Percentiles rank a stretch among this genome's conserved stretches.
phyloP scores from a whole-genome alignment of 164 flowering plant genomes.

The Echeveria elegans region DNA sequence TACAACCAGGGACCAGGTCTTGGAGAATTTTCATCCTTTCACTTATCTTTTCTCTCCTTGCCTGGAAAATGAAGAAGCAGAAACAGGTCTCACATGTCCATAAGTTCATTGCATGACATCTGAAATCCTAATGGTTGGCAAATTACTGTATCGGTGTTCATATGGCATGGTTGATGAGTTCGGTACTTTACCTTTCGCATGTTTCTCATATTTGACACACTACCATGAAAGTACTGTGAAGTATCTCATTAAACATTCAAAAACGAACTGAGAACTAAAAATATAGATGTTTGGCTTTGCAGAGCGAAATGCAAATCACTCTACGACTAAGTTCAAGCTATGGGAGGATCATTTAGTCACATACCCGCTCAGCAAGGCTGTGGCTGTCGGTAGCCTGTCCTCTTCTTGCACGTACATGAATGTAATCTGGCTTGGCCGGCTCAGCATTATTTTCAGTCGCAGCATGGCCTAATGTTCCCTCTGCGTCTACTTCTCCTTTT shows the following conservation, averaged over 20 bases:
- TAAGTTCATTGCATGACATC: not conserved
- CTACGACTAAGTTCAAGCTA: not conserved
- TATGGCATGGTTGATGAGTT: too few species aligned
- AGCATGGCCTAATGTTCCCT: slow-evolving; percentile 30
- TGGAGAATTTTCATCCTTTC: slow-evolving; percentile 82
- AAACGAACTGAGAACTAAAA: too few species aligned
- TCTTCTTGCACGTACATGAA: slow-evolving; percentile 78
- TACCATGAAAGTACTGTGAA: too few species aligned
- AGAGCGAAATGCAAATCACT: too few species aligned
- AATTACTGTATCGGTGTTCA: not conserved
- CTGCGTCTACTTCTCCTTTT: slow-evolving; percentile 30
- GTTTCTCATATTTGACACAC: too few species aligned
- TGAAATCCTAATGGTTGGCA: not conserved
- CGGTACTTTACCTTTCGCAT: not conserved
- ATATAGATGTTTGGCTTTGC: too few species aligned
- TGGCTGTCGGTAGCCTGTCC: slow-evolving; percentile 94
- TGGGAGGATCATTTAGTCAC: not conserved
- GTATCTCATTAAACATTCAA: too few species aligned
- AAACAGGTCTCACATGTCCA: not conserved
- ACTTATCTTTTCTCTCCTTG: slow-evolving; percentile 80
- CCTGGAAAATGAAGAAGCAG: slow-evolving; percentile 30
- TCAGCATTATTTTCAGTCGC: slow-evolving; percentile 27
- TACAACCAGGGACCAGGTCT: slow-evolving; percentile 80
- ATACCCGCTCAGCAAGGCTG: slow-evolving; percentile 79
- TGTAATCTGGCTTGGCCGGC: slow-evolving; percentile 57